Evolutionary conservation across 169 alveolate species (phyloP).

Genomic region (Plasmodium coatneyi): DNA sequence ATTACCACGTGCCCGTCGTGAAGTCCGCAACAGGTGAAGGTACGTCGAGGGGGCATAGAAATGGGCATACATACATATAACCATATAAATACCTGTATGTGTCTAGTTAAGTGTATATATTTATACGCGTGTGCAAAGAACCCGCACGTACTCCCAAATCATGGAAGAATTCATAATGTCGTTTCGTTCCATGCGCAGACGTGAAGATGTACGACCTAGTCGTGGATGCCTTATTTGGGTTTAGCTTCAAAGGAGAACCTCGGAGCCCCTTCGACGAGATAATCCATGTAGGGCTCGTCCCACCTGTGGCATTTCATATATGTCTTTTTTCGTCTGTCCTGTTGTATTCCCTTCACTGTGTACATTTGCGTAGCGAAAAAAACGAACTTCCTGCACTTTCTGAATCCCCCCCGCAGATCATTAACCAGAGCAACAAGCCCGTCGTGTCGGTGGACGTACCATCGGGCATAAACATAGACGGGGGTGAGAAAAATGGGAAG

Average conservation of each 20-base stretch:
- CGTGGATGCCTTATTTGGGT: slow-evolving; percentile 92
- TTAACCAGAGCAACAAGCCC: slow-evolving; percentile 77
- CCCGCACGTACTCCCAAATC: not conserved
- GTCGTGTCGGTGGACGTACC: slow-evolving; percentile 92
- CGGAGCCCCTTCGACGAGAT: slow-evolving; percentile 86
- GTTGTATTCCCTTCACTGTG: not conserved
- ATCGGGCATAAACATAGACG: slow-evolving; percentile 91
- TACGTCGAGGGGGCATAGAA: not conserved
- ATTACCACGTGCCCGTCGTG: slow-evolving; percentile 44
- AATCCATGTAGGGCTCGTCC: slow-evolving; percentile 11
- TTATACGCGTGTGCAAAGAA: not conserved
- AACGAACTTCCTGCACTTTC: not conserved
- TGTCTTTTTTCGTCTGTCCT: not conserved
- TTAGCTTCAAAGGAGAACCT: slow-evolving; percentile 91
- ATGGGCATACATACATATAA: not conserved
- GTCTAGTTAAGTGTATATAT: too few species aligned
- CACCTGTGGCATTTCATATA: not conserved
- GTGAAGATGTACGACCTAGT: slow-evolving; percentile 83
- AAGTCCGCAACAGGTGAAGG: slow-evolving; percentile 21
- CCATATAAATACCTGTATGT: not conserved
- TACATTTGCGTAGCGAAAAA: not conserved
- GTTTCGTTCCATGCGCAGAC: slow-evolving; percentile 16
- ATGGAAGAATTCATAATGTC: not conserved
- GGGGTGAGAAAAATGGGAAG: slow-evolving; percentile 79
- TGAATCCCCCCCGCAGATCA: slow-evolving; percentile 78